Evolutionary conservation across 163 green algal species (phyloP).

Genomic region (Prototheca wickerhamii): DNA sequence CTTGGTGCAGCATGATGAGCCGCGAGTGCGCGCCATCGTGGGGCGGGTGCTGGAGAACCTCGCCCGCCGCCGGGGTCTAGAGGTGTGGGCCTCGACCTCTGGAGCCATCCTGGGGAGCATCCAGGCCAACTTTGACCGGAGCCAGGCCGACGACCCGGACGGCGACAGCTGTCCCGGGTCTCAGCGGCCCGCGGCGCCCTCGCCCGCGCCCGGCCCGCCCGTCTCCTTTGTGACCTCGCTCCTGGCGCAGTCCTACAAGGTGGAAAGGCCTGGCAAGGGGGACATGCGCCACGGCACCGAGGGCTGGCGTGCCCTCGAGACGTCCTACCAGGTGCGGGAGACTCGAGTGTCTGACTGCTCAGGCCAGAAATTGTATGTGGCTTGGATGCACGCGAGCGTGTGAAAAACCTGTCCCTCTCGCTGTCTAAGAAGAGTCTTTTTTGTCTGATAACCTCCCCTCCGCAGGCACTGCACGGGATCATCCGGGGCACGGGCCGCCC

Average conservation of each 20-base stretch:
- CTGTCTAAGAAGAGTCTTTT: neutral
- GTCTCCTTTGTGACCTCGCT: constrained; percentile 31
- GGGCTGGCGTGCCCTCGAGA: constrained; percentile 89
- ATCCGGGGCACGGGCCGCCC: constrained; percentile 47
- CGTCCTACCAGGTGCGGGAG: constrained; percentile 45
- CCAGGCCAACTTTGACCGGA: constrained; percentile 45
- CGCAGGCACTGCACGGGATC: constrained; percentile 43
- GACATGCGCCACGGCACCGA: constrained; percentile 83
- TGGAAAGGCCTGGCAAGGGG: constrained; percentile 46
- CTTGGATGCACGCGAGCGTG: too few relatives aligned
- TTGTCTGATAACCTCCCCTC: neutral
- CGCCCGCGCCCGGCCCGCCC: neutral
- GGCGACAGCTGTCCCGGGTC: neutral
- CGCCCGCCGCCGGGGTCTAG: constrained; percentile 20
- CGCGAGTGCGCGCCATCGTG: constrained; percentile 24
- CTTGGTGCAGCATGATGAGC: neutral
- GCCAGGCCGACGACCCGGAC: neutral
- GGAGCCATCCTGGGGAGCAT: constrained; percentile 50
- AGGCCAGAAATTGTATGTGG: too few relatives aligned
- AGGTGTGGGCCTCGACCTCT: constrained; percentile 26
- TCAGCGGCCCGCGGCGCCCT: neutral
- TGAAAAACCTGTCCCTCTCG: too few relatives aligned
- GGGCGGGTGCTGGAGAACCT: constrained; percentile 48
- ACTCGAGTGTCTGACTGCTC: neutral
- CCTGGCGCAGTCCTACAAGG: constrained; percentile 37